Conservation (phyloP, 352 stramenopile genomes). For the Globisporangium recalcitrans region DNA sequence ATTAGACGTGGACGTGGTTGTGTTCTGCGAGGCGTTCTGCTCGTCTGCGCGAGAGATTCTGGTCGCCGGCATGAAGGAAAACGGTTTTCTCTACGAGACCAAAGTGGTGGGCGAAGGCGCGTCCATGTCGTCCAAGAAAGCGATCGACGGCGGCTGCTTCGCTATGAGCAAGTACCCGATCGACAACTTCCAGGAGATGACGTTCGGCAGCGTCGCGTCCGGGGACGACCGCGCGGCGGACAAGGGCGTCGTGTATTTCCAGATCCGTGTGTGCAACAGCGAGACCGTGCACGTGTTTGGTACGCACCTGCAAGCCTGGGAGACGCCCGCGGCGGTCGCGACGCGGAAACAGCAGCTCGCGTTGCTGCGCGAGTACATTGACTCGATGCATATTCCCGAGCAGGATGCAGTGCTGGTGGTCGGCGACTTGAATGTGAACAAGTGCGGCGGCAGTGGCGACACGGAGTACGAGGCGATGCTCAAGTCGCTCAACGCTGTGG, state of each 20-base stretch:
- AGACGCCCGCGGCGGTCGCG: slow-evolving; percentile 36
- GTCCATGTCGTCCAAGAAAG: slow-evolving; percentile 54
- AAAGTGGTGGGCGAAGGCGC: slow-evolving; percentile 42
- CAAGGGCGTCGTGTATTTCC: slow-evolving; percentile 64
- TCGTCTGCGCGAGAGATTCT: slow-evolving; percentile 34
- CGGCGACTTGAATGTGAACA: slow-evolving; percentile 65
- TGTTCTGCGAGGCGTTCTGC: slow-evolving; percentile 76
- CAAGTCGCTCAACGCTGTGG: slow-evolving; percentile 25
- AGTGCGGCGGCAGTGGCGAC: slow-evolving; percentile 9
- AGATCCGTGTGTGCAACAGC: slow-evolving; percentile 25
- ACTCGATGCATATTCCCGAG: slow-evolving; percentile 36
- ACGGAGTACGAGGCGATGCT: slow-evolving; percentile 54
- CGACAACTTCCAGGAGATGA: slow-evolving; percentile 46
- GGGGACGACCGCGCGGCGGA: slow-evolving; percentile 61
- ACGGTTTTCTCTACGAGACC: slow-evolving; percentile 68
- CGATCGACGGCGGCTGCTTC: slow-evolving; percentile 57
- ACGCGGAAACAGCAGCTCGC: slow-evolving; percentile 38
- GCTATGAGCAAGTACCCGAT: slow-evolving; percentile 67
- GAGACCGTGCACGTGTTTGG: slow-evolving; percentile 54
- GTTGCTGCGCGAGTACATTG: slow-evolving; percentile 42
- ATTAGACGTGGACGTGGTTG: slow-evolving; percentile 45
- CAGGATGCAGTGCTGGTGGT: slow-evolving; percentile 48
- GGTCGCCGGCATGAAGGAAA: slow-evolving; percentile 56
- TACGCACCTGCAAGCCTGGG: slow-evolving; percentile 67
- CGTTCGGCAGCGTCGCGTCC: slow-evolving; percentile 45